phyloP scores from a whole-genome alignment of 2,329 filamentous ascomycete genomes.

The Colletotrichum sp. region DNA sequence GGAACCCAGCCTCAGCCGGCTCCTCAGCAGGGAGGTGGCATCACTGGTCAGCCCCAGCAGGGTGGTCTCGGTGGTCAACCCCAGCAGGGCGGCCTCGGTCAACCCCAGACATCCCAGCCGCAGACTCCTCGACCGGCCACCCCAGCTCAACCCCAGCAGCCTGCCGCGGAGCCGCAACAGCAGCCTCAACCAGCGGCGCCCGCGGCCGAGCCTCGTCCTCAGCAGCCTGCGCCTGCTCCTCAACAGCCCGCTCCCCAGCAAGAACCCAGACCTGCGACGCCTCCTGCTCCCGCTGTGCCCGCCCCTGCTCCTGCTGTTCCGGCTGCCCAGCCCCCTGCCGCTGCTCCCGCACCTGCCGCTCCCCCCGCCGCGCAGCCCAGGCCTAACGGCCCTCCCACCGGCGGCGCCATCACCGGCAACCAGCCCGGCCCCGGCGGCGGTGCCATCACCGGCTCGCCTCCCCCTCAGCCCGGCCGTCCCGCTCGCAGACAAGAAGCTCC shows the following conservation, averaged over 20 bases:
- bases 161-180: not conserved
- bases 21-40: not conserved
- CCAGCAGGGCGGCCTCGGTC: not conserved
- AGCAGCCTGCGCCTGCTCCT: not conserved
- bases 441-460: not conserved
- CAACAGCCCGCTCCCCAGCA: not conserved
- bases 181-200: not conserved
- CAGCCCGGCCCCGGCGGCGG: conserved; percentile 4
- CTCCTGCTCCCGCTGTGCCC: not conserved
- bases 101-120: not conserved
- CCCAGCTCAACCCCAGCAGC: not conserved
- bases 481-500: not conserved
- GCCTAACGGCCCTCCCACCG: not conserved
- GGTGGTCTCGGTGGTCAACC: not conserved
- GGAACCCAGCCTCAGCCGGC: conserved; percentile 12
- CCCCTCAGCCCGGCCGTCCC: not conserved
- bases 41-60: not conserved
- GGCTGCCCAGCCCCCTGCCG: not conserved
- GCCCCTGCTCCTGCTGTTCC: not conserved
- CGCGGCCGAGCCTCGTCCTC: not conserved
- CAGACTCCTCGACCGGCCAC: not conserved
- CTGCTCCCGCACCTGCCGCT: not conserved
- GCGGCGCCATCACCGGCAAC: conserved; percentile 2
- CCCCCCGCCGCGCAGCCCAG: not conserved
- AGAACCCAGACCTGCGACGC: not conserved